Evolutionary conservation across 2,329 filamentous ascomycete genomes (phyloP), one percentile per base, ranked within the genome.

Genomic region (Chalaropsis ovoidea): DNA sequence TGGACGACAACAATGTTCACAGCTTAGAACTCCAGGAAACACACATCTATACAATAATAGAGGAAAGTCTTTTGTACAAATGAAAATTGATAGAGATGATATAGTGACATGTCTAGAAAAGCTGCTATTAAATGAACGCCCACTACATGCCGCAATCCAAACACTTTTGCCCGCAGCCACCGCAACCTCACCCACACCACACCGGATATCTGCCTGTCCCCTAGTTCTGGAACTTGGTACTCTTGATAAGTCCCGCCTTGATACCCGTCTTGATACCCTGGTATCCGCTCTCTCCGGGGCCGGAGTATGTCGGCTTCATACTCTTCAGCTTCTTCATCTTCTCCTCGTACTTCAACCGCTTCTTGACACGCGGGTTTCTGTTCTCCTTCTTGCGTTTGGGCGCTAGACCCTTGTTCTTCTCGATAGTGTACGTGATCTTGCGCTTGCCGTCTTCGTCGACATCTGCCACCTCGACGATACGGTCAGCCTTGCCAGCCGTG

Each of bases 281-380:
- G 78, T 99, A 99, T 64, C 91, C 88, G 72, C 90, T 88, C 72
- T 84, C 84, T 70, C 89, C 86, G 77, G 95, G 86, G 68, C 90
- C 89, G 76, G 91, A 90, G 79, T 92, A 97, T 15, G 90, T 81
- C 8, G 89, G 83, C 78, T 88, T 90, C 79, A 92, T 89, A 73
- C 88, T 93, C 72, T 84, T 85, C 73, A 97, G 77, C 82, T 97
- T 96, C 89, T 96, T 97, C 83, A 93, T 88, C 82, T 95, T 96
- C 76, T 91, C 88, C 74, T 95, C 91, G 75, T 85, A 99, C 84
- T 90, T 91, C 85, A 90, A 90, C 77, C 90, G 86, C 87, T 96
- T 97, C 87, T 97, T 99, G 70, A 97, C 93, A 75, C 94, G 82
- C 43, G 94, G 92, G 78, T 99, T 99, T 69, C 93, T 82, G 67